Conservation (phyloP, 306 rosid genomes). For the Mimosa pudica region DNA sequence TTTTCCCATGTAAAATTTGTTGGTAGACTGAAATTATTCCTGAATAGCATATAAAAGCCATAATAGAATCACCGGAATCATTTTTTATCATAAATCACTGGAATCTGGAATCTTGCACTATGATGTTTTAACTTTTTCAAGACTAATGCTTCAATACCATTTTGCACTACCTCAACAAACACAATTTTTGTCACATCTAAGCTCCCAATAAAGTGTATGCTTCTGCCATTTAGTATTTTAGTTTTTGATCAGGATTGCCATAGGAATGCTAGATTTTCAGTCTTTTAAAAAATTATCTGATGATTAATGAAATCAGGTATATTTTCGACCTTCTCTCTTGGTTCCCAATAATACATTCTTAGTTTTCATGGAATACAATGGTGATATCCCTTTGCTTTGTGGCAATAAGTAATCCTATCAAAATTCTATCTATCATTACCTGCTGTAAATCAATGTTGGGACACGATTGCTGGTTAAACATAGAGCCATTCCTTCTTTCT, state of each 20-base stretch:
- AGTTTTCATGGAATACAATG: background rate
- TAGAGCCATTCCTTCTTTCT: background rate
- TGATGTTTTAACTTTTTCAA: conserved; percentile 16
- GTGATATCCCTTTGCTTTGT: background rate
- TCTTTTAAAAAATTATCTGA: background rate
- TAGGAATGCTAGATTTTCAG: background rate
- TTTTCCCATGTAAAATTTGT: background rate
- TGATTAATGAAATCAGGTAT: background rate
- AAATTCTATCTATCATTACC: background rate
- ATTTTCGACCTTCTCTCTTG: background rate
- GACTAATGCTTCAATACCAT: conserved; percentile 2
- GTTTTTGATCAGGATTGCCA: background rate
- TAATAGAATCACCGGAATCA: conserved; percentile 2
- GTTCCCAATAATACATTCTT: background rate
- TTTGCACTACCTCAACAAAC: background rate
- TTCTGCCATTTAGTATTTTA: background rate
- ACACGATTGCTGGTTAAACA: background rate
- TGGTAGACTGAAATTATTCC: conserved; percentile 3
- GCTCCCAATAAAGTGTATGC: background rate
- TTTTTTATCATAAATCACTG: background rate
- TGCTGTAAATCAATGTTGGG: background rate
- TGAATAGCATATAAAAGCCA: background rate
- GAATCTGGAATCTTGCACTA: conserved; percentile 27
- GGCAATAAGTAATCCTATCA: background rate
- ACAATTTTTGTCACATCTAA: background rate